Evolutionary conservation across 2,329 filamentous ascomycete genomes (phyloP), one percentile per base, ranked within the genome.

Genomic region (Graphilbum sp.): DNA sequence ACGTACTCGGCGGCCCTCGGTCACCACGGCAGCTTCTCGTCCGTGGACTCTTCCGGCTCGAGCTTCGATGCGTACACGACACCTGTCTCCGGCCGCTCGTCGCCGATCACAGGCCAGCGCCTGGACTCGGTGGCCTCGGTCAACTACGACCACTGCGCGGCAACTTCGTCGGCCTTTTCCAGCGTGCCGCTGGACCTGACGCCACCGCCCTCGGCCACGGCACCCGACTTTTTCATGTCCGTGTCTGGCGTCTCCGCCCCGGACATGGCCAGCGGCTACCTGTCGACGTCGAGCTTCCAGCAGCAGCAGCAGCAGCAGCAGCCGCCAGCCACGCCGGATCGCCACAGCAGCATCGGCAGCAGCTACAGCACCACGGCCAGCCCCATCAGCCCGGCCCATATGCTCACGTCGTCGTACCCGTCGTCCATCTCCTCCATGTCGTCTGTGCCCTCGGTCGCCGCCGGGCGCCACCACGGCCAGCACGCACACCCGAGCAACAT

Each of bases 341-440:
- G 44, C 20, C 39, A 42, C 34, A 31, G 36, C 42, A 47, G 44
- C 41, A 36, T 43, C 27, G 38, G 35, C 40, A 45, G 45, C 27
- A 24, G 13, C 41, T 29, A 37, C 15, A 37, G 35, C 34, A 36
- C 32, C 6, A 32, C n/a, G 21, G 16, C 32, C 37, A 39, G 39
- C 23, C 41, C 39, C 18, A 34, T 17, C 8, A 80, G 84, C 34
- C 80, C 78, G 54, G 92, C 80, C 43, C 81, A 85, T 46, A 93
- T 75, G 45, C 83, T 74, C 45, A 79, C 72, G 33, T 85, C 78
- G 48, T 90, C 87, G 30, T 93, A 69, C 40, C 83, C 86, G 45
- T 94, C 86, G 27, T 88, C 86, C 15, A 96, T 76, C 33, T 40
- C 38, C 3, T 42, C 44, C 16, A 36, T 42, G 19, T 41, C 42